Percentiles rank a stretch among this genome's conserved stretches.
Evolutionary conservation across 306 rosid genomes (phyloP).

Genomic region (Calophaca sinica): DNA sequence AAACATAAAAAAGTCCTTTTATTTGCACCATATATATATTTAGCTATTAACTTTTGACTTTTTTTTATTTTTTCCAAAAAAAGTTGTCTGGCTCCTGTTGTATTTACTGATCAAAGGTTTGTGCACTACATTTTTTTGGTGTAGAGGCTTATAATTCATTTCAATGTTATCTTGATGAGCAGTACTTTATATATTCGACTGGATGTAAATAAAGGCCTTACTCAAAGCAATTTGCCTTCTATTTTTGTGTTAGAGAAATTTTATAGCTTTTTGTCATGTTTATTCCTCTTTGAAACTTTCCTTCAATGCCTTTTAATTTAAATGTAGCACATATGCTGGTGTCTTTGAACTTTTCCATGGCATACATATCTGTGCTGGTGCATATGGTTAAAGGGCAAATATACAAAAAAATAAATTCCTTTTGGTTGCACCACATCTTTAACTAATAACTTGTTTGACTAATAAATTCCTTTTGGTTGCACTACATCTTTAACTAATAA

Average conservation of each 20-base stretch:
- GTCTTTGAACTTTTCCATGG: not conserved
- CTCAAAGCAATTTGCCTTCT: too few species aligned
- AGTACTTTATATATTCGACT: too few species aligned
- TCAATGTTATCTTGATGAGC: constrained; percentile 10
- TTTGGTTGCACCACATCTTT: too few species aligned
- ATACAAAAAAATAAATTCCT: not conserved
- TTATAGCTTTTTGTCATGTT: too few species aligned
- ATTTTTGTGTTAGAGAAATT: too few species aligned
- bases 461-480: too few species aligned
- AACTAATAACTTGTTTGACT: too few species aligned
- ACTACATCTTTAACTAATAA: not conserved
- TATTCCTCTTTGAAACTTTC: too few species aligned
- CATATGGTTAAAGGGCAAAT: not conserved
- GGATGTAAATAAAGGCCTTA: too few species aligned
- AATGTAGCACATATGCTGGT: constrained; percentile 1
- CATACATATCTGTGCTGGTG: not conserved
- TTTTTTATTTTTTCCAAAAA: not conserved
- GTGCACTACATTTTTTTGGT: constrained; percentile 19
- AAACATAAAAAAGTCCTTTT: constrained; percentile 8
- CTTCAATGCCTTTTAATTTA: not conserved
- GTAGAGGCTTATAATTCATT: not conserved
- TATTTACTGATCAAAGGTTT: constrained; percentile 18
- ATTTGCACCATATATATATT: constrained; percentile 20
- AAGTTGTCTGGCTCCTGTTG: not conserved
- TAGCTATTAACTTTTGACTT: not conserved